A percentile compares a stretch with the other conserved stretches of the same genome.
Conservation (phyloP, 1,284 basidiomycete species). For the Ceratobasidium theobromae region DNA sequence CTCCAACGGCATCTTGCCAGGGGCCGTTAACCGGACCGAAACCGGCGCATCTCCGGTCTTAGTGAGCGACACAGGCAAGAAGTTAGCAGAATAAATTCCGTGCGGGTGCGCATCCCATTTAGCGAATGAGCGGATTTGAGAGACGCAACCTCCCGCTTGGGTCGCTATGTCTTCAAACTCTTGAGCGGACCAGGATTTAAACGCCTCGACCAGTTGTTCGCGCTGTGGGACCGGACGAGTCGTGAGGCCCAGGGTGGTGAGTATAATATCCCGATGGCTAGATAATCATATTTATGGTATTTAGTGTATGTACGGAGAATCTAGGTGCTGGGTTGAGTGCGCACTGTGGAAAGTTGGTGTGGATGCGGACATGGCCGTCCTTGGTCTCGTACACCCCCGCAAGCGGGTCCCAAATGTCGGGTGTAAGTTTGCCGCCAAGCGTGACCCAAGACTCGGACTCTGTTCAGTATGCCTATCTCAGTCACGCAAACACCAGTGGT, state of each 20-base stretch:
- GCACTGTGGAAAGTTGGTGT: slow-evolving; percentile 67
- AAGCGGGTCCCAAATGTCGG: slow-evolving; percentile 52
- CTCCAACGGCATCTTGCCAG: slow-evolving; percentile 46
- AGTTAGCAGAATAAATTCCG: slow-evolving; percentile 46
- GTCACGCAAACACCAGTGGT: not conserved
- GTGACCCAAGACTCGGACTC: slow-evolving; percentile 57
- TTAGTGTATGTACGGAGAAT: not conserved
- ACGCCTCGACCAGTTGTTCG: slow-evolving; percentile 47
- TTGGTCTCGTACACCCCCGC: slow-evolving; percentile 58
- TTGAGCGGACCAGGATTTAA: slow-evolving; percentile 51
- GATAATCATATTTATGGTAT: not conserved
- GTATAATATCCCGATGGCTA: slow-evolving; percentile 57
- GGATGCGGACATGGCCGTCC: slow-evolving; percentile 55
- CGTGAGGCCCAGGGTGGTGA: slow-evolving; percentile 49
- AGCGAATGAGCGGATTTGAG: slow-evolving; percentile 53
- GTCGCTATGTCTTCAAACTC: slow-evolving; percentile 57
- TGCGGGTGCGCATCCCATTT: slow-evolving; percentile 58
- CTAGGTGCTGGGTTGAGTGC: too few species aligned
- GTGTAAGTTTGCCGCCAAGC: slow-evolving; percentile 46
- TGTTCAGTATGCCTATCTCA: slow-evolving; percentile 37
- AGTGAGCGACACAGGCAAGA: slow-evolving; percentile 49
- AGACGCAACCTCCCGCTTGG: slow-evolving; percentile 54
- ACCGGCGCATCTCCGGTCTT: slow-evolving; percentile 55
- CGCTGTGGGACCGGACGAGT: slow-evolving; percentile 41
- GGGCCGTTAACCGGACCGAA: slow-evolving; percentile 34